phyloP scores from a whole-genome alignment of 2,329 filamentous ascomycete species.

The Canariomyces notabilis region DNA sequence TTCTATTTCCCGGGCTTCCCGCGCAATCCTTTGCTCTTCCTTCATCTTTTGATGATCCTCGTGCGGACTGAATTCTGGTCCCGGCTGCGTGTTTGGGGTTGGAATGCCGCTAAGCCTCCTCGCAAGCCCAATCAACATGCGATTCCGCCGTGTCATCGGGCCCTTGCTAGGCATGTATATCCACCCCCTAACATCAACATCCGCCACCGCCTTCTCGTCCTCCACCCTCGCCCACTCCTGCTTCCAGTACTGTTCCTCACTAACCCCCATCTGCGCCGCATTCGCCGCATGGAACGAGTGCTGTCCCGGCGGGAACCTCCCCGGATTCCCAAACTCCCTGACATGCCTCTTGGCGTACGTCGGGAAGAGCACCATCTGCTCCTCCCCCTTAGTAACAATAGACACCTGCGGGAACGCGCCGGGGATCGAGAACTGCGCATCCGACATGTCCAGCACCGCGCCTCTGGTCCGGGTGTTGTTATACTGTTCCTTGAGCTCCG shows the following conservation, averaged over 20 bases:
- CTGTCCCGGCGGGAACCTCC: conserved; percentile 29
- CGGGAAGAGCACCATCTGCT: conserved; percentile 93
- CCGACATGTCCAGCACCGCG: conserved; percentile 31
- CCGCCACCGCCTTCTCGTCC: conserved; percentile 78
- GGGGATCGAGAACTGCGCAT: conserved; percentile 50
- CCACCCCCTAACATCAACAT: conserved; percentile 95
- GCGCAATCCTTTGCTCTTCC: conserved; percentile 62
- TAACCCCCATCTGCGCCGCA: conserved; percentile 36
- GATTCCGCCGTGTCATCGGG: conserved; percentile 80
- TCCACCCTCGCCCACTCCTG: conserved; percentile 75
- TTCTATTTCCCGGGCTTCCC: conserved; percentile 73
- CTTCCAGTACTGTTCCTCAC: conserved; percentile 69
- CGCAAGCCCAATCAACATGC: conserved; percentile 80
- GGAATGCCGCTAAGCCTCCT: conserved; percentile 84
- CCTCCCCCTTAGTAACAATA: conserved; percentile 73
- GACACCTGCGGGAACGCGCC: conserved; percentile 79
- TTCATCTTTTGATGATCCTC: conserved; percentile 45
- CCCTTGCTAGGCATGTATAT: conserved; percentile 82
- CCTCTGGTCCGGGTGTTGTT: conserved; percentile 44
- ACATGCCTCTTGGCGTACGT: conserved; percentile 79
- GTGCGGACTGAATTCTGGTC: conserved; percentile 26
- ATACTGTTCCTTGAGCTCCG: conserved; percentile 55
- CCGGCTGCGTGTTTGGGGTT: conserved; percentile 48
- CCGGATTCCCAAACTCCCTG: conserved; percentile 52
- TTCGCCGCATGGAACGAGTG: conserved; percentile 31